These are phyloP conservation scores for Puccinia brachypodii DNA, from an alignment of 1,284 basidiomycete genomes.

Conservation along the genomic window DNA sequence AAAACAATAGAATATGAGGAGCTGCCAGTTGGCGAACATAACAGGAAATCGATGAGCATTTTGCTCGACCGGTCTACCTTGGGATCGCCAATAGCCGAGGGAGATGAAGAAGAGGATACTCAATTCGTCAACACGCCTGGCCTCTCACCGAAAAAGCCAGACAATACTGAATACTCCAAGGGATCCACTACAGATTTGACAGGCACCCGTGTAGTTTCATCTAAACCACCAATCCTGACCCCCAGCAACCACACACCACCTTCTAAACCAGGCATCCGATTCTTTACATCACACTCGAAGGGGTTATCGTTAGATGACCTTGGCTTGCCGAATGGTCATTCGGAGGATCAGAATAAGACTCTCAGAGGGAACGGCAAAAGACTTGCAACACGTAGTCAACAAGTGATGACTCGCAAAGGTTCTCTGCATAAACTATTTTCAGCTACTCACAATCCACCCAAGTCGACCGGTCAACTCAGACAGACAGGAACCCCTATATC, in stretches of 20 bases:
- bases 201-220: background rate
- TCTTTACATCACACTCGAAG: conserved; percentile 11
- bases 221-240: background rate
- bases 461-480: background rate
- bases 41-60: conserved; percentile 16
- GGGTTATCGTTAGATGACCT: conserved; percentile 4
- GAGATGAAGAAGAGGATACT: conserved; percentile 14
- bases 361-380: conserved; percentile 9
- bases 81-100: conserved; percentile 19
- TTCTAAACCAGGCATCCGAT: background rate
- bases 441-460: background rate
- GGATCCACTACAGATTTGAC: background rate
- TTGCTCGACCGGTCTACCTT: conserved; percentile 17
- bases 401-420: conserved; percentile 34
- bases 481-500: background rate
- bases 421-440: conserved; percentile 40
- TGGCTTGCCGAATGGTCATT: background rate
- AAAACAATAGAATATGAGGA: conserved; percentile 12
- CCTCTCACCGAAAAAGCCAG: background rate
- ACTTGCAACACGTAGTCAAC: conserved; percentile 7
- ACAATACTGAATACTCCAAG: background rate
- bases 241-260: background rate
- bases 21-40: background rate
- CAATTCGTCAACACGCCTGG: background rate
- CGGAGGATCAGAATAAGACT: conserved; percentile 2